Evolutionary conservation across 1,284 basidiomycete genomes (phyloP).

Genomic region (Irpex sp.): DNA sequence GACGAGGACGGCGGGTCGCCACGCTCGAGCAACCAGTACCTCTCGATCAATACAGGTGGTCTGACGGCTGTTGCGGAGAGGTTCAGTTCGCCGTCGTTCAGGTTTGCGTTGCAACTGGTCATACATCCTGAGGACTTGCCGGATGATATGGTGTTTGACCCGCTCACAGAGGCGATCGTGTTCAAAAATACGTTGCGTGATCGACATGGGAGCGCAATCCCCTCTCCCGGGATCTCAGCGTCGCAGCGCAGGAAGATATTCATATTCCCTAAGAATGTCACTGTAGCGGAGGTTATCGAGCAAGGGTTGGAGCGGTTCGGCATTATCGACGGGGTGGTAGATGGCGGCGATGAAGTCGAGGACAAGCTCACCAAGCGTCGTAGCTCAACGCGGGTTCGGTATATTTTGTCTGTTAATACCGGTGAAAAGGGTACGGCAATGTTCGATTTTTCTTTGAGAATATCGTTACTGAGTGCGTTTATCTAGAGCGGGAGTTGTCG

Average conservation of each 20-base stretch:
- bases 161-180: slow-evolving; percentile 86
- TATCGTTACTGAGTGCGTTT: not conserved
- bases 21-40: slow-evolving; percentile 35
- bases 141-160: slow-evolving; percentile 91
- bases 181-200: slow-evolving; percentile 69
- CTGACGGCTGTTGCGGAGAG: slow-evolving; percentile 56
- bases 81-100: slow-evolving; percentile 75
- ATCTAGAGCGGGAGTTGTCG: slow-evolving; percentile 63
- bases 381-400: slow-evolving; percentile 77
- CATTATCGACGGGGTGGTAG: slow-evolving; percentile 92
- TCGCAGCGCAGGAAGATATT: slow-evolving; percentile 73
- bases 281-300: slow-evolving; percentile 95
- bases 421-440: slow-evolving; percentile 61
- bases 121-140: slow-evolving; percentile 90
- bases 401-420: slow-evolving; percentile 63
- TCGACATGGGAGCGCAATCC: slow-evolving; percentile 38
- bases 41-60: slow-evolving; percentile 37
- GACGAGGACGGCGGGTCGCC: slow-evolving; percentile 24
- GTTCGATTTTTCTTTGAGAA: not conserved
- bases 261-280: slow-evolving; percentile 89
- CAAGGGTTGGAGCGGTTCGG: slow-evolving; percentile 89
- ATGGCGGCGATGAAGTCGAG: slow-evolving; percentile 96
- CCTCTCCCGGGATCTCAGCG: slow-evolving; percentile 53
- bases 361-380: slow-evolving; percentile 82
- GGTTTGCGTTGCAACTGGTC: slow-evolving; percentile 84